phyloP scores from a whole-genome alignment of 768 basidiomycete species.

The Cytidiella melzeri region DNA sequence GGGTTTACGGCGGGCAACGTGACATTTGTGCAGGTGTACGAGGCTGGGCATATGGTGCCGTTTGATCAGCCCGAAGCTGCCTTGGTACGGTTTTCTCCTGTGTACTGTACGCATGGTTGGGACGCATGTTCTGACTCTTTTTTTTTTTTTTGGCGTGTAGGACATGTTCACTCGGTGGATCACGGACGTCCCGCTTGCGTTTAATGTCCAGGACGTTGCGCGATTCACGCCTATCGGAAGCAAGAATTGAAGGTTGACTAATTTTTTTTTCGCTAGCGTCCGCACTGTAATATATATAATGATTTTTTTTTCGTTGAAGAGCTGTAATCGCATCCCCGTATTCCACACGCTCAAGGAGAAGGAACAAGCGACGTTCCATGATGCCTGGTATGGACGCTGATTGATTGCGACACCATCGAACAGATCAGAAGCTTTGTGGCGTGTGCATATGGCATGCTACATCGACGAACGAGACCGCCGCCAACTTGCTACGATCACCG shows the following conservation, averaged over 20 bases:
- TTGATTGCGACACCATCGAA: too few species aligned
- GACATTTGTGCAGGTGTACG: conserved; percentile 71
- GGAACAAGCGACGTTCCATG: too few species aligned
- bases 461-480: too few species aligned
- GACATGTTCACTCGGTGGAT: conserved; percentile 61
- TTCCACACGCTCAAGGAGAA: too few species aligned
- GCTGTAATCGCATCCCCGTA: too few species aligned
- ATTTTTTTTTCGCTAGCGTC: too few species aligned
- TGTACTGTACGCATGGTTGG: neutral
- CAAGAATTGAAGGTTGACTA: neutral
- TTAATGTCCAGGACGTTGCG: conserved; percentile 13
- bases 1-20: conserved; percentile 73
- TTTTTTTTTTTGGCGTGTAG: conserved; percentile 33
- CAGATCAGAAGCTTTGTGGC: too few species aligned
- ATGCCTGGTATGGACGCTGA: too few species aligned
- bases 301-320: too few species aligned
- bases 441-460: too few species aligned
- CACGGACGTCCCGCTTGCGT: conserved; percentile 40
- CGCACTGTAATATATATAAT: too few species aligned
- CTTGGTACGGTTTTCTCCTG: conserved; percentile 41
- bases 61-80: conserved; percentile 87
- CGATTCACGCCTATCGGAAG: conserved; percentile 6
- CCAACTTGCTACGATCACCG: too few species aligned
- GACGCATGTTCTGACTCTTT: neutral
- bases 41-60: conserved; percentile 91